These are phyloP conservation scores for Tephrocybe sp. DNA, from an alignment of 768 basidiomycete genomes.

Conservation along the genomic window DNA sequence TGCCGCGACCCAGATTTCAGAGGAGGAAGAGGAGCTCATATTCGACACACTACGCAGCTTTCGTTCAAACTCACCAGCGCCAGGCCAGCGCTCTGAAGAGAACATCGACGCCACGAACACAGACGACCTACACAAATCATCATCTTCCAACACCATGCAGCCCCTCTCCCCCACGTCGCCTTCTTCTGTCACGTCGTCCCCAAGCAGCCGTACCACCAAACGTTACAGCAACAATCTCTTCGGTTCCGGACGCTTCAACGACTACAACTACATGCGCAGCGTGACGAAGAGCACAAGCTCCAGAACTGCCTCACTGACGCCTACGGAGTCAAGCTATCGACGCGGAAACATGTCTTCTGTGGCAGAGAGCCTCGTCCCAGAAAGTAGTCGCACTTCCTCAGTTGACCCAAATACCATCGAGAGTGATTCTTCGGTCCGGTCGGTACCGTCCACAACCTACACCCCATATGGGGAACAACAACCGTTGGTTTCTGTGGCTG, in stretches of 20 bases:
- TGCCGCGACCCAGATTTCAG: conserved; percentile 64
- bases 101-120: conserved; percentile 25
- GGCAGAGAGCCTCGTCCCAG: conserved; percentile 48
- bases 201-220: conserved; percentile 53
- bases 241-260: conserved; percentile 76
- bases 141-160: conserved; percentile 24
- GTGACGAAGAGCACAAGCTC: conserved; percentile 42
- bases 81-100: conserved; percentile 35
- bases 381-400: conserved; percentile 41
- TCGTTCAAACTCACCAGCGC: conserved; percentile 31
- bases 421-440: conserved; percentile 36
- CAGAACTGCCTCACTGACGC: conserved; percentile 49
- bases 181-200: conserved; percentile 39
- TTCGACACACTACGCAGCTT: conserved; percentile 65
- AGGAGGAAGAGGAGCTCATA: conserved; percentile 86
- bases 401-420: conserved; percentile 39
- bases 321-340: conserved; percentile 42
- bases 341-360: conserved; percentile 39
- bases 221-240: conserved; percentile 88
- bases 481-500: conserved; percentile 33
- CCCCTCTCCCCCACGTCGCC: conserved; percentile 18
- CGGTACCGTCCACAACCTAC: conserved; percentile 40
- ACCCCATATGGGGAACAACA: conserved; percentile 35
- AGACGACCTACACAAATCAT: conserved; percentile 32
- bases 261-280: conserved; percentile 69